These are phyloP conservation scores for Hypoxylon sp. DNA, from an alignment of 2,329 filamentous ascomycete species.

Conservation along the genomic window DNA sequence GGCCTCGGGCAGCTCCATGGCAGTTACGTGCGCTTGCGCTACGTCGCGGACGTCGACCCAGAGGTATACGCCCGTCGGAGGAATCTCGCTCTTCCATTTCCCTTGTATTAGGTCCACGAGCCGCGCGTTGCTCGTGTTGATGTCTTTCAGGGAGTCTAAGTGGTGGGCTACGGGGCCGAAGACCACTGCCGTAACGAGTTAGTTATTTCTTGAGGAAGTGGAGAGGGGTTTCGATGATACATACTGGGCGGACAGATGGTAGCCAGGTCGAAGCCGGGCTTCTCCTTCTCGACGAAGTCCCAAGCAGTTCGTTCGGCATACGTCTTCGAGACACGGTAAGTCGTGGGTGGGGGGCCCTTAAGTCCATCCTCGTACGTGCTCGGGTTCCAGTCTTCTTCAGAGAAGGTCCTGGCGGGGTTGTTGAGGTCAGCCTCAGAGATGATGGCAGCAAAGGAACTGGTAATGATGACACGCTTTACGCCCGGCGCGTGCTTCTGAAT, in stretches of 20 bases:
- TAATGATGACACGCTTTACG: conserved; percentile 79
- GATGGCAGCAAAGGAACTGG: conserved; percentile 68
- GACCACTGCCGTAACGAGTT: conserved; percentile 51
- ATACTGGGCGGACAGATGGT: conserved; percentile 65
- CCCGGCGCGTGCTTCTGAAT: conserved; percentile 68
- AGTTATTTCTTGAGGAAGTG: background rate
- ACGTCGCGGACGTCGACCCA: conserved; percentile 71
- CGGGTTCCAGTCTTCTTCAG: conserved; percentile 67
- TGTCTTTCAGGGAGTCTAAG: conserved; percentile 59
- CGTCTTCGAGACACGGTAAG: conserved; percentile 69
- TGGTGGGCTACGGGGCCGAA: conserved; percentile 66
- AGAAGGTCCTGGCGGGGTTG: conserved; percentile 59
- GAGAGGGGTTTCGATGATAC: background rate
- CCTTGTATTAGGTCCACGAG: conserved; percentile 65
- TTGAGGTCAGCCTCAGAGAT: conserved; percentile 55
- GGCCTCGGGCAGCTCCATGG: conserved; percentile 62
- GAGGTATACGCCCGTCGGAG: conserved; percentile 58
- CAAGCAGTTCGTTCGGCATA: conserved; percentile 67
- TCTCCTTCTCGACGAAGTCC: conserved; percentile 62
- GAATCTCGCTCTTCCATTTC: conserved; percentile 61
- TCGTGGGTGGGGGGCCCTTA: conserved; percentile 55
- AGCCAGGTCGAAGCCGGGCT: conserved; percentile 63
- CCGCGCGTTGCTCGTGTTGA: conserved; percentile 69
- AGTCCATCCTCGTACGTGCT: conserved; percentile 61
- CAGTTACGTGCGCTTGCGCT: conserved; percentile 65